phyloP scores from a whole-genome alignment of 2,329 filamentous ascomycete genomes.

The Claviceps monticola region DNA sequence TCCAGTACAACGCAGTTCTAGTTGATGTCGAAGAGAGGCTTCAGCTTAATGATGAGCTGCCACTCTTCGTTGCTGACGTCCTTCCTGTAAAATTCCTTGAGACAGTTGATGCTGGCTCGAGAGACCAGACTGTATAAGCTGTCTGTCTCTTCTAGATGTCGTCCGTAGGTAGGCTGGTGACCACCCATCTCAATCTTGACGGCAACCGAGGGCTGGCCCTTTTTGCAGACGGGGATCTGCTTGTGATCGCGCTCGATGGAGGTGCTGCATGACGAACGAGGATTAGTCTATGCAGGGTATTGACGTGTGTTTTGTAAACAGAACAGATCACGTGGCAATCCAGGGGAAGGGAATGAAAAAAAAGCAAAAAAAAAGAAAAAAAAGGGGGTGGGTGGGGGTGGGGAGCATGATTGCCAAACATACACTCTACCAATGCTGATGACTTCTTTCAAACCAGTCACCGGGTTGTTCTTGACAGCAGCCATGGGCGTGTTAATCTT shows the following conservation, averaged over 20 bases:
- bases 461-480: slow-evolving; percentile 67
- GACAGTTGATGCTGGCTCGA: slow-evolving; percentile 75
- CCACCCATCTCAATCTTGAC: slow-evolving; percentile 92
- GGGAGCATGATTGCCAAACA: slow-evolving; percentile 25
- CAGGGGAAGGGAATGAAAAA: too few relatives aligned
- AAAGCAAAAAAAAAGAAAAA: not conserved
- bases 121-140: slow-evolving; percentile 78
- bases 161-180: slow-evolving; percentile 86
- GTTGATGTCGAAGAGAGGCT: slow-evolving; percentile 80
- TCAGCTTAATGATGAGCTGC: slow-evolving; percentile 87
- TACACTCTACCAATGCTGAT: slow-evolving; percentile 85
- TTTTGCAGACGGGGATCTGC: slow-evolving; percentile 81
- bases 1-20: slow-evolving; percentile 25
- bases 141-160: slow-evolving; percentile 88
- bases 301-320: not conserved
- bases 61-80: slow-evolving; percentile 90
- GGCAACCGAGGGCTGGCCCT: slow-evolving; percentile 91
- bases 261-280: slow-evolving; percentile 39
- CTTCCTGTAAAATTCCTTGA: slow-evolving; percentile 88
- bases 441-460: slow-evolving; percentile 71
- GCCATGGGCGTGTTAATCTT: slow-evolving; percentile 81
- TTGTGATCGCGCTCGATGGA: slow-evolving; percentile 98
- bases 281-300: not conserved
- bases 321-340: not conserved
- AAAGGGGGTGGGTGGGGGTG: not conserved